A percentile compares a stretch with the other conserved stretches of the same genome.
Evolutionary conservation across 2,329 filamentous ascomycete species (phyloP).

Genomic region (Hortaea sp.): DNA sequence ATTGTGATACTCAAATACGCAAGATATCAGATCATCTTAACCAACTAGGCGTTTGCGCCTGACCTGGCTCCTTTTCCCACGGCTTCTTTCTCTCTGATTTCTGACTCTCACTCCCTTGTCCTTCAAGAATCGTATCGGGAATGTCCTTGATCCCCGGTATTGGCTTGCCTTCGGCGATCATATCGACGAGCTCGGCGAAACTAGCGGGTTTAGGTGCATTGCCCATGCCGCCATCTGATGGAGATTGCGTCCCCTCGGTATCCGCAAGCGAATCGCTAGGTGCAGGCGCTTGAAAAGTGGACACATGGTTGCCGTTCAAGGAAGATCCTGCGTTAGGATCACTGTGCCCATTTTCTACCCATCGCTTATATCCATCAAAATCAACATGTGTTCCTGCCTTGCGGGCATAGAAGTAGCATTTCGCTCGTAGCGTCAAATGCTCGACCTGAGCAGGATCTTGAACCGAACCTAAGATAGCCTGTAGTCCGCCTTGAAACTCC

Average conservation of each 20-base stretch:
- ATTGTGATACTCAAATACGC: too few species aligned
- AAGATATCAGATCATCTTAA: background rate
- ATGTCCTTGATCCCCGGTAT: conserved; percentile 84
- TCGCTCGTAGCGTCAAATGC: conserved; percentile 54
- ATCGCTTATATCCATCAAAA: conserved; percentile 57
- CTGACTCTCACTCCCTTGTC: conserved; percentile 51
- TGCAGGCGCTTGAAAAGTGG: background rate
- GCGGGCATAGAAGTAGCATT: conserved; percentile 56
- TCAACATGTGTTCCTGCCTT: conserved; percentile 44
- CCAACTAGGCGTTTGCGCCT: background rate
- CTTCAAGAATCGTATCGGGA: conserved; percentile 65
- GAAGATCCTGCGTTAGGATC: background rate
- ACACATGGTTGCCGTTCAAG: background rate
- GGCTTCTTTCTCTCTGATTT: conserved; percentile 54
- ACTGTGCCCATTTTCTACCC: conserved; percentile 35
- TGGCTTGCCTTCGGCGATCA: conserved; percentile 71
- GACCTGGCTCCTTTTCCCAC: conserved; percentile 58
- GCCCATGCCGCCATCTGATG: conserved; percentile 14
- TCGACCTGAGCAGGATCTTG: conserved; percentile 44
- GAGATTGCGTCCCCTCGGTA: background rate
- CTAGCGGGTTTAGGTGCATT: conserved; percentile 67
- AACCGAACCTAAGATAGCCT: conserved; percentile 52
- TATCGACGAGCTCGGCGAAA: conserved; percentile 76
- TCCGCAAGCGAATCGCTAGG: background rate
- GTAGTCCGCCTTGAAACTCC: conserved; percentile 58